Base-by-base conservation (phyloP, 768 basidiomycete genomes). In the Termitomyces sp. region DNA sequence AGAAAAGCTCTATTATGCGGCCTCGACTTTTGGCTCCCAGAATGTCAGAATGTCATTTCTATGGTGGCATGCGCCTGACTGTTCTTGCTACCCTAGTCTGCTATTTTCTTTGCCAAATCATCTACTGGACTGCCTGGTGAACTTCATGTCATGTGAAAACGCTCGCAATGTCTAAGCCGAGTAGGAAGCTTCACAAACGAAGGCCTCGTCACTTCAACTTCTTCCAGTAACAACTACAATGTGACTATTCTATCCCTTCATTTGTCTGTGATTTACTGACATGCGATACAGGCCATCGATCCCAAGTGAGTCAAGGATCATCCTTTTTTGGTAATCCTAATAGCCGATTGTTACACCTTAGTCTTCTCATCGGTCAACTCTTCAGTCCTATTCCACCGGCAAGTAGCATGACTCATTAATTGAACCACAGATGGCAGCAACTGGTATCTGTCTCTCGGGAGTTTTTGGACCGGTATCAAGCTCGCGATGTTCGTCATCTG, bases 401-500 rank as follows among this genome's bases (percentile, higher is more conserved):
- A 15, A 50, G 26, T n/a, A 28, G n/a, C 26, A 19, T 28, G 14
- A 37, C 34, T 50, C 26, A 28, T 7, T 17, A 10, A 35, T 15
- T 22, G 45, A 24, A 28, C 2, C 4, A 5, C 28, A 56, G 55
- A 54, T 24, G 69, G 68, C 35, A 67, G 73, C 56, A 71, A 68
- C 48, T 81, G 78, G 80, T 71, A 68, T 49, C 71, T 83, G 12
- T 74, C 77, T 17, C 66, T 82, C 6, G 82, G 82, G 21, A 79
- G 77, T 55, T 82, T 75, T 69, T 82, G 80, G 80, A 76, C 72
- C 7, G 81, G 81, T 10, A 82, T 82, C 60, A 78, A 81, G 57
- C 61, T 70, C 15, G 26, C 50, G 32, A 48, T 24, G 46, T 49
- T 54, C 19, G 53, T 51, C 22, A 48, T 42, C 17, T 52, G 7